Conservation (phyloP, 345 rosid species). For the Eucalyptus polyanthemos region DNA sequence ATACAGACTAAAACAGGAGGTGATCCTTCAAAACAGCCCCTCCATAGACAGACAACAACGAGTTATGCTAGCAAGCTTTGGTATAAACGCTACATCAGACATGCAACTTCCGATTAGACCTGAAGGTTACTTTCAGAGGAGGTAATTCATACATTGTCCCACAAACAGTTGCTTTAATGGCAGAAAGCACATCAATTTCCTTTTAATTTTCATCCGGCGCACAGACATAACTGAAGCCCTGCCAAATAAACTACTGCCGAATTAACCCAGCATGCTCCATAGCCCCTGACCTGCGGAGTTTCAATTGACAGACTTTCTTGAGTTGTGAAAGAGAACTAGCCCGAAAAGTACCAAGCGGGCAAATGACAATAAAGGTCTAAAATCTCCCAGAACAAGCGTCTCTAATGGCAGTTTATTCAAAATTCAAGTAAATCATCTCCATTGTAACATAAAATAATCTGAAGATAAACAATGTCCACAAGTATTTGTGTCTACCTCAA, state of each 20-base stretch:
- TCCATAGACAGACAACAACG: neutral
- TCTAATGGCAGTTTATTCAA: neutral
- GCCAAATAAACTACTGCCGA: neutral
- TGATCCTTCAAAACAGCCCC: neutral
- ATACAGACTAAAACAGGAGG: neutral
- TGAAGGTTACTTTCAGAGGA: neutral
- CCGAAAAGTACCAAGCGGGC: neutral
- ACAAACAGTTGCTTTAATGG: neutral
- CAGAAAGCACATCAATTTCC: neutral
- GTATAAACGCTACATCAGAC: neutral
- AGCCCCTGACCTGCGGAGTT: neutral
- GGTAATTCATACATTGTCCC: neutral
- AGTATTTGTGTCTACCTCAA: neutral
- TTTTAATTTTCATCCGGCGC: neutral
- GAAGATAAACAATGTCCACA: neutral
- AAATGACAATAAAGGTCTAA: neutral
- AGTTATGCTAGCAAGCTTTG: neutral
- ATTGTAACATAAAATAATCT: neutral
- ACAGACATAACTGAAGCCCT: neutral
- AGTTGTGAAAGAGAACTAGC: neutral
- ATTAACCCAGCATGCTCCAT: neutral
- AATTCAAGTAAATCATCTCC: neutral
- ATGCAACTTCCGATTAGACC: neutral
- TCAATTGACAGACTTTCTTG: neutral
- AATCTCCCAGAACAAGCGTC: neutral